A percentile compares a stretch with the other conserved stretches of the same genome.
phyloP scores from a whole-genome alignment of 1,284 basidiomycete species.

The Peniophora sp. region DNA sequence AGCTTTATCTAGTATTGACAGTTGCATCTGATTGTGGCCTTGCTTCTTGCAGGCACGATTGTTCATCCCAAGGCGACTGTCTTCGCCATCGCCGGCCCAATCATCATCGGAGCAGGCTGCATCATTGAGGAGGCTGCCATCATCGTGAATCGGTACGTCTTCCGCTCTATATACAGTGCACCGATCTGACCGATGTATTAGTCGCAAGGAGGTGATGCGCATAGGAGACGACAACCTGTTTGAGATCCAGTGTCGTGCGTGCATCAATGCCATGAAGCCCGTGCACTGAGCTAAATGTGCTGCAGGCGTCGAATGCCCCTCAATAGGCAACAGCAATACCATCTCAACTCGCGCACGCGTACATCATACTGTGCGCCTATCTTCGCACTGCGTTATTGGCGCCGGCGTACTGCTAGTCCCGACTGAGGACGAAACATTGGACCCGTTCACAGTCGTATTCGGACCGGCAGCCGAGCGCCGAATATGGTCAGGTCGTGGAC shows the following conservation, averaged over 20 bases:
- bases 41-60: slow-evolving; percentile 51
- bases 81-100: slow-evolving; percentile 80
- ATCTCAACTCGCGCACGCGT: slow-evolving; percentile 76
- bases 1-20: not conserved
- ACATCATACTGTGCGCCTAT: slow-evolving; percentile 71
- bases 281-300: slow-evolving; percentile 3
- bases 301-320: slow-evolving; percentile 76
- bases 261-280: slow-evolving; percentile 4
- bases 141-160: slow-evolving; percentile 70
- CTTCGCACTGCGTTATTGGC: slow-evolving; percentile 77
- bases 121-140: slow-evolving; percentile 89
- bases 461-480: slow-evolving; percentile 68
- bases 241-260: slow-evolving; percentile 84
- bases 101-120: slow-evolving; percentile 81
- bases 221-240: slow-evolving; percentile 93
- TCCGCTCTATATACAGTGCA: not conserved
- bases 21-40: not conserved
- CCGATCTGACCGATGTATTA: slow-evolving; percentile 18
- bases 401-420: slow-evolving; percentile 71
- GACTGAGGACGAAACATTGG: slow-evolving; percentile 67
- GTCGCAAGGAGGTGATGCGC: slow-evolving; percentile 76
- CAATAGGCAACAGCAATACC: slow-evolving; percentile 79
- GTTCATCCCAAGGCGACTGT: slow-evolving; percentile 94
- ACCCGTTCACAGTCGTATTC: slow-evolving; percentile 83
- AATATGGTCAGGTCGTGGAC: slow-evolving; percentile 81